Evolutionary conservation across 345 rosid species (phyloP).

Genomic region (Euphorbia lathyris): DNA sequence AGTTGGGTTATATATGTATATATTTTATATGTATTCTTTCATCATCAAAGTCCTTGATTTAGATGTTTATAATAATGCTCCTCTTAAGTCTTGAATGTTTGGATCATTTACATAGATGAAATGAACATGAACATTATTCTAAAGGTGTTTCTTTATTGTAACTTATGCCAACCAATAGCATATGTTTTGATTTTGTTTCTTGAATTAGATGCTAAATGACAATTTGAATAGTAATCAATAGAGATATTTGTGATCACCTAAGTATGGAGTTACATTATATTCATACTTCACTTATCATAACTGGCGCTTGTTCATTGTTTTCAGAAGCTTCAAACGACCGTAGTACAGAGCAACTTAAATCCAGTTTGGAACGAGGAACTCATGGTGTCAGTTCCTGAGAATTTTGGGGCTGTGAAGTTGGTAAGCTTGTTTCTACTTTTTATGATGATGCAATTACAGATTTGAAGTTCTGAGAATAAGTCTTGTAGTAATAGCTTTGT

Average conservation of each 20-base stretch:
- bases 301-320: not conserved
- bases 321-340: conserved; percentile 42
- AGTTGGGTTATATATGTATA: conserved; percentile 14
- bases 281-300: not conserved
- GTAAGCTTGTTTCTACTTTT: conserved; percentile 27
- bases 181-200: not conserved
- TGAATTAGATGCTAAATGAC: not conserved
- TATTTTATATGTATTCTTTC: conserved; percentile 4
- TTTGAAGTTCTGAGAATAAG: not conserved
- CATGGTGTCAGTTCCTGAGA: conserved; percentile 44
- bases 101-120: not conserved
- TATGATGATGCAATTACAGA: not conserved
- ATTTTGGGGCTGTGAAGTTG: conserved; percentile 46
- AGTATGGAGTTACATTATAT: not conserved
- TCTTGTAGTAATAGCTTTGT: too few species aligned
- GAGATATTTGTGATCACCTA: not conserved
- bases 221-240: not conserved
- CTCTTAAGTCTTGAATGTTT: not conserved
- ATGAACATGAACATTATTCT: not conserved
- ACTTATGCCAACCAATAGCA: not conserved
- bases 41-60: not conserved
- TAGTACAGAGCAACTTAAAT: conserved; percentile 47
- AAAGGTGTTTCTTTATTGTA: not conserved
- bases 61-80: not conserved
- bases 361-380: conserved; percentile 55